Evolutionary conservation across 2,329 filamentous ascomycete genomes (phyloP), one percentile per base, ranked within the genome.

Genomic region (Epichloe sibirici): DNA sequence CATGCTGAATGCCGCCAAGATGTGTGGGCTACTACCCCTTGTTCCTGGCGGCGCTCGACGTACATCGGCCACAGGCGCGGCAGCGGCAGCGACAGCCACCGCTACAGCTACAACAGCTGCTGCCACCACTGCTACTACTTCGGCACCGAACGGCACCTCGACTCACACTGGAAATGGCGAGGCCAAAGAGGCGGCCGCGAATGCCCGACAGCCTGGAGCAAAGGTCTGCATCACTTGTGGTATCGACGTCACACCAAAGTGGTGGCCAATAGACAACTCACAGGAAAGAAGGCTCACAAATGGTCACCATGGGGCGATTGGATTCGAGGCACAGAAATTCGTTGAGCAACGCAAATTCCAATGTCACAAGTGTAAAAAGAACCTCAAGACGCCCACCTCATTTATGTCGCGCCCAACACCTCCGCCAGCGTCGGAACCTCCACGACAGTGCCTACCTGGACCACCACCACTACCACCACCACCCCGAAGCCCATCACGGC

Each of bases 281-380:
- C 74, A 78, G 57, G 76, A 78, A 61, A 77, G 69, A 49, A 72
- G 70, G 57, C 70, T 77, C 44, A 74, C 66, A 45, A 81, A 77
- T 58, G 79, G 74, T 5, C 72, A 76, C 57, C 67, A 71, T 31
- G 76, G 73, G 44, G 67, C 64, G 43, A 67, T 79, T 50, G 76
- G 78, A 46, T 70, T 70, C n/a, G 78, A 82, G 60, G 78, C 77
- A 6, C 73, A 75, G 59, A 79, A 76, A 62, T 82, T 81, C 61
- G 70, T 80, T 44, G 75, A 78, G 51, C 79, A 82, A 58, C 72
- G 77, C 34, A 77, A 75, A 56, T 85, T 81, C 57, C 84, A 89
- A 66, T 90, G 86, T 61, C 86, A 90, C 68, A 86, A 88, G 65
- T 90, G 86, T 63, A 76, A 74, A 57, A 83, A 79, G 62, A 65